A percentile compares a stretch with the other conserved stretches of the same genome.
phyloP scores from a whole-genome alignment of 1,139 yeast species.

The Meyerozyma elateridarum region DNA sequence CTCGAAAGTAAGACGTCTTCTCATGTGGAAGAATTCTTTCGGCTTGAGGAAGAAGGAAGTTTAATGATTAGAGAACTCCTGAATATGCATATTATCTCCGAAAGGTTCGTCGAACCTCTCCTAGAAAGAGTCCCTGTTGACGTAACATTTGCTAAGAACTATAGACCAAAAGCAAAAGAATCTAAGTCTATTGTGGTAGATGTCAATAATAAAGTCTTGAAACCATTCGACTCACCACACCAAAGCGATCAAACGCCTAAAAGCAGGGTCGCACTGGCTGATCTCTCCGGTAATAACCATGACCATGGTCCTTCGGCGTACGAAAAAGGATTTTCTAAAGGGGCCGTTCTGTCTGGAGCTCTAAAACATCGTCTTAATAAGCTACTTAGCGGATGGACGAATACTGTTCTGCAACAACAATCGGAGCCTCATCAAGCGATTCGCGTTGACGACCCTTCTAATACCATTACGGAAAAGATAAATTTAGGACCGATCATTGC shows the following conservation, averaged over 20 bases:
- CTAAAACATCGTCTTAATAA: conserved; percentile 19
- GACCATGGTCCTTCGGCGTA: conserved; percentile 30
- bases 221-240: neutral
- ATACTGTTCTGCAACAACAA: neutral
- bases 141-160: conserved; percentile 24
- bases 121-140: conserved; percentile 25
- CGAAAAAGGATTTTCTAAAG: conserved; percentile 33
- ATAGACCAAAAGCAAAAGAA: conserved; percentile 8
- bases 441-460: conserved; percentile 29
- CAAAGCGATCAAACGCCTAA: no score
- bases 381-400: conserved; percentile 6
- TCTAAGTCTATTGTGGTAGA: conserved; percentile 1
- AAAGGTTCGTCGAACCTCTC: conserved; percentile 16
- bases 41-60: conserved; percentile 37
- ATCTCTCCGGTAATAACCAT: conserved; percentile 14
- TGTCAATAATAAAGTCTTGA: neutral
- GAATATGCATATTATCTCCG: conserved; percentile 20
- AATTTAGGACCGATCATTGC: conserved; percentile 32
- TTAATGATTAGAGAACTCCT: conserved; percentile 26
- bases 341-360: conserved; percentile 25
- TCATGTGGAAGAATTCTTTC: conserved; percentile 37
- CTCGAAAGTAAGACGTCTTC: conserved; percentile 47
- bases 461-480: conserved; percentile 29
- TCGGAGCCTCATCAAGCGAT: neutral
- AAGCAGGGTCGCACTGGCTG: no score